phyloP scores from a whole-genome alignment of 2,329 filamentous ascomycete species.

The Chaetomiaceae sp. region DNA sequence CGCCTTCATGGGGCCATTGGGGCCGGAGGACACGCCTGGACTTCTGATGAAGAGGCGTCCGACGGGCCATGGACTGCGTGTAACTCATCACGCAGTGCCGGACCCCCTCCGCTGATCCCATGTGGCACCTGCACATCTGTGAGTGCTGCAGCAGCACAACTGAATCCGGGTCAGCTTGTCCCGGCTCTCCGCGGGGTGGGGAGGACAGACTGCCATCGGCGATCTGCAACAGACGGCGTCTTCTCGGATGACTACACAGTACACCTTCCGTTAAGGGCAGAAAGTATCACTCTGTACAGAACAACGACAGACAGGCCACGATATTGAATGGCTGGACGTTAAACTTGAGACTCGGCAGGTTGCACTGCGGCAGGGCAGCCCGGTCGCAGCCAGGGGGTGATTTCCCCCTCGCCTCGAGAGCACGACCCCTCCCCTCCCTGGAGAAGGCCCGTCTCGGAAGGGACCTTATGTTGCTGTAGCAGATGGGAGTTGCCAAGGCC shows the following conservation, averaged over 20 bases:
- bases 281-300: too few species aligned
- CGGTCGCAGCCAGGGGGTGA: slow-evolving; percentile 4
- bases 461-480: not conserved
- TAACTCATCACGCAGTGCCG: not conserved
- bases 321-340: not conserved
- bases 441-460: slow-evolving; percentile 15
- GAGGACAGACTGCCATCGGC: not conserved
- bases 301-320: not conserved
- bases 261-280: not conserved
- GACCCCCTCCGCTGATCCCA: not conserved
- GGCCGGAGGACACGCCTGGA: too few species aligned
- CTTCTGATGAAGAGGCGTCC: too few species aligned
- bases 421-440: slow-evolving; percentile 18
- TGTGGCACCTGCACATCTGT: slow-evolving; percentile 11
- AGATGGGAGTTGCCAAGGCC: slow-evolving; percentile 11
- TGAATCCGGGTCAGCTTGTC: slow-evolving; percentile 6
- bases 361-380: slow-evolving; percentile 1
- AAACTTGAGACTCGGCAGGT: not conserved
- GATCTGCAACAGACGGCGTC: not conserved
- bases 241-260: not conserved
- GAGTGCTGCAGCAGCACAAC: slow-evolving; percentile 16
- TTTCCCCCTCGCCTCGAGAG: slow-evolving; percentile 17
- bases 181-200: not conserved
- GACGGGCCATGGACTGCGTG: too few species aligned
- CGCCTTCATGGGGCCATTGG: too few species aligned